These are phyloP conservation scores for Trichoderma hamatum DNA, from an alignment of 2,329 filamentous ascomycete genomes.

Conservation along the genomic window DNA sequence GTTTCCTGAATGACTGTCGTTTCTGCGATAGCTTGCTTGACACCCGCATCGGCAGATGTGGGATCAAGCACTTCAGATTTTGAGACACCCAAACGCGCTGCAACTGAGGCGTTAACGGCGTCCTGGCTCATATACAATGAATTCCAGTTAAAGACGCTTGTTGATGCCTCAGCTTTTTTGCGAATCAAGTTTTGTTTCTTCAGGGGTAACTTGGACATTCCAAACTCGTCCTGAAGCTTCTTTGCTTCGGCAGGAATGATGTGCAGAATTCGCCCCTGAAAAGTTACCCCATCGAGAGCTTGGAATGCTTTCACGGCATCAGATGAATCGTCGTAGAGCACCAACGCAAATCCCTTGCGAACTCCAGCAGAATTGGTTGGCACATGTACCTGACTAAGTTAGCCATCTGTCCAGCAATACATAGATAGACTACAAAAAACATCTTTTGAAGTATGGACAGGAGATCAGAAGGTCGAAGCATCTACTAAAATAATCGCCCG, in stretches of 20 bases:
- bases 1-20: constrained; percentile 96
- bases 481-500: constrained; percentile 99
- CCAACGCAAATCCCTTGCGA: constrained; percentile 88
- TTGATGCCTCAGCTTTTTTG: constrained; percentile 78
- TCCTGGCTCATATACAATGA: constrained; percentile 99
- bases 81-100: constrained; percentile 81
- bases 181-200: constrained; percentile 94
- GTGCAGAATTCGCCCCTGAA: constrained; percentile 90
- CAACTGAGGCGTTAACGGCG: constrained; percentile 88
- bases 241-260: constrained; percentile 84
- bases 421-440: constrained; percentile 31
- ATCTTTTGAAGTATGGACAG: constrained; percentile 31
- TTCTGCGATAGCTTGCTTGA: constrained; percentile 96
- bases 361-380: constrained; percentile 71
- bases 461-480: constrained; percentile 84
- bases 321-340: constrained; percentile 74
- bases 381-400: constrained; percentile 74
- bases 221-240: constrained; percentile 83
- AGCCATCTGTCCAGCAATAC: constrained; percentile 32
- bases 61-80: constrained; percentile 93
- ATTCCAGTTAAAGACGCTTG: constrained; percentile 92
- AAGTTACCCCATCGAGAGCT: constrained; percentile 78
- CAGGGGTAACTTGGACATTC: constrained; percentile 85
- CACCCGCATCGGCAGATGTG: constrained; percentile 90
- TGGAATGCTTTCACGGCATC: constrained; percentile 79